phyloP scores from a whole-genome alignment of 192 early-diverging fungal genomes.

The Entophlyctis luteolus region DNA sequence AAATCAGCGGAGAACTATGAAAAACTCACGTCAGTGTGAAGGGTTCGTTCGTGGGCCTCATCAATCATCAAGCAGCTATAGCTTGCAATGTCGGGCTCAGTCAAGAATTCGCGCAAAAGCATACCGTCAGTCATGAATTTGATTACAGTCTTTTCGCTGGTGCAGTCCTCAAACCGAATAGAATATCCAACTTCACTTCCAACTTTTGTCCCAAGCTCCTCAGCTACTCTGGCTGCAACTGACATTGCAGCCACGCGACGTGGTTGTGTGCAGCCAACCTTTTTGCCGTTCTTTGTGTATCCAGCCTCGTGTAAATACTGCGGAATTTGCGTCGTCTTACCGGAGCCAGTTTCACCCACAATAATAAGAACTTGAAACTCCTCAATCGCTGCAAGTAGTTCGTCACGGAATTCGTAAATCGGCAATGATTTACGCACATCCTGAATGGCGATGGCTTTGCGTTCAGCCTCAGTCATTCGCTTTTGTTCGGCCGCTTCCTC shows the following conservation, averaged over 20 bases:
- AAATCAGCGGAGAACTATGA: neutral
- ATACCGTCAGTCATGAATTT: conserved; percentile 99
- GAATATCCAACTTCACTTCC: conserved; percentile 93
- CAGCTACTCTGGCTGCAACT: conserved; percentile 94
- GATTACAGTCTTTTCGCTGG: conserved; percentile 86
- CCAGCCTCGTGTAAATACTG: conserved; percentile 96
- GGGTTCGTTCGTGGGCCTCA: conserved; percentile 95
- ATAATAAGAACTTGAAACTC: conserved; percentile 86
- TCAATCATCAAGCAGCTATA: conserved; percentile 97
- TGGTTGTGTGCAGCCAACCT: conserved; percentile 96
- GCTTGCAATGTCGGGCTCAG: conserved; percentile 84
- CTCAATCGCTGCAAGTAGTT: conserved; percentile 78
- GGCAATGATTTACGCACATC: conserved; percentile 84
- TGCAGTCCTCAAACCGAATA: conserved; percentile 98
- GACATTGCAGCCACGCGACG: conserved; percentile 97
- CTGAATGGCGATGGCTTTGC: conserved; percentile 63
- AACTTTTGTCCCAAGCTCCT: conserved; percentile 91
- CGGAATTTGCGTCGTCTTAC: conserved; percentile 95
- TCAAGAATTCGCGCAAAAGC: conserved; percentile 95
- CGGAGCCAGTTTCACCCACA: conserved; percentile 93
- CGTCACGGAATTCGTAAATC: conserved; percentile 81
- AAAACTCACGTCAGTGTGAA: conserved; percentile 72
- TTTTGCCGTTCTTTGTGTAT: conserved; percentile 78
- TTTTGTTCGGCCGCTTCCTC: conserved; percentile 18
- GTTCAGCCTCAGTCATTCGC: conserved; percentile 56